These are phyloP conservation scores for Aspergillus carbonarius DNA, from an alignment of 2,329 filamentous ascomycete genomes.

Conservation along the genomic window DNA sequence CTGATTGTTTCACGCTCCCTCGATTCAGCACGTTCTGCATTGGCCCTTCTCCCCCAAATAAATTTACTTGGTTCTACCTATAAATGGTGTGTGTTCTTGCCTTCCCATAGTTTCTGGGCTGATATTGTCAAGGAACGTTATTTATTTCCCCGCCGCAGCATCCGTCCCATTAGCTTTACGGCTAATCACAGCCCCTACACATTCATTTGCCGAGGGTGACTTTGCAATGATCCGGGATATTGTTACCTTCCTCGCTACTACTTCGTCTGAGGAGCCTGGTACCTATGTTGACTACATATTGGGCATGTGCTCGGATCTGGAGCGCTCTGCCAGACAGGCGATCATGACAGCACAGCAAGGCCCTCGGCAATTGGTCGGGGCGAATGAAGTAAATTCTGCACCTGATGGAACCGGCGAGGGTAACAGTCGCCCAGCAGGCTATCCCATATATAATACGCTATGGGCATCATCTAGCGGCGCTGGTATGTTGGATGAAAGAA, in stretches of 20 bases:
- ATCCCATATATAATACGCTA: neutral
- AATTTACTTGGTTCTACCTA: conserved; percentile 8
- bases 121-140: conserved; percentile 10
- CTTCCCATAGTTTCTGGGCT: neutral
- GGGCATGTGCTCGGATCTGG: conserved; percentile 12
- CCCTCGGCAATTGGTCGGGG: neutral
- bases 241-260: conserved; percentile 4
- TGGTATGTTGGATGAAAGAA: neutral
- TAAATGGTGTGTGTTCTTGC: conserved; percentile 4
- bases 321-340: conserved; percentile 6
- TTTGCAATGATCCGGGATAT: conserved; percentile 4
- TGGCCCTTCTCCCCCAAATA: neutral
- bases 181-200: neutral
- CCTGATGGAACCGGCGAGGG: neutral
- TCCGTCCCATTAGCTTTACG: conserved; percentile 8
- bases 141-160: conserved; percentile 18
- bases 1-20: neutral
- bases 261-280: conserved; percentile 13
- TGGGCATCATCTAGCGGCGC: neutral
- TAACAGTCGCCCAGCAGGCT: neutral
- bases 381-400: neutral
- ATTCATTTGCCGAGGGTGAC: conserved; percentile 1
- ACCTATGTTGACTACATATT: conserved; percentile 18
- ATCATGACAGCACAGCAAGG: neutral
- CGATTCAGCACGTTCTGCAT: conserved; percentile 12